Evolutionary conservation across 352 stramenopile genomes (phyloP).

Genomic region (Globisporangium acanthophoron): DNA sequence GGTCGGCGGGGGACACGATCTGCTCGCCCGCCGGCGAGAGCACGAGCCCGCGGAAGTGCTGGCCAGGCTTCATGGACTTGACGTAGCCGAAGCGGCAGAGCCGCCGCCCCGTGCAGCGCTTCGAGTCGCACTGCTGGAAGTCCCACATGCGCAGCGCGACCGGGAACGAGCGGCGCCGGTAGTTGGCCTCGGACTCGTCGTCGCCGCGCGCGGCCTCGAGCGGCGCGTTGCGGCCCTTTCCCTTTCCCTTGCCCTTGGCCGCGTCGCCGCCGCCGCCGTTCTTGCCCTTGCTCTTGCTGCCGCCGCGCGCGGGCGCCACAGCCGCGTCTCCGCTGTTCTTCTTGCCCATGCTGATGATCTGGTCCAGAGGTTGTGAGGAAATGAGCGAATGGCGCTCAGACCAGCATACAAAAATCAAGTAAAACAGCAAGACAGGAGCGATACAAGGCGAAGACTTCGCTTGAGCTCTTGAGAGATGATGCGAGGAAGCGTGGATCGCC

Average conservation of each 20-base stretch:
- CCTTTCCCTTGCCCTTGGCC: constrained; percentile 1
- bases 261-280: not conserved
- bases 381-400: not conserved
- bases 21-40: constrained; percentile 90
- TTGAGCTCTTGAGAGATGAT: no score
- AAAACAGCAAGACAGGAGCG: not conserved
- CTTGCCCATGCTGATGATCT: constrained; percentile 9
- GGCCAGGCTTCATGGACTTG: constrained; percentile 89
- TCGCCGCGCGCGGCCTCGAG: constrained; percentile 23
- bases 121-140: constrained; percentile 94
- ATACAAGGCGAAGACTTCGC: no score
- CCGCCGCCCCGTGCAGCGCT: constrained; percentile 92
- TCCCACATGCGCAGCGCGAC: constrained; percentile 93
- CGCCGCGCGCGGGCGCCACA: constrained; percentile 6
- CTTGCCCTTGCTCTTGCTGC: constrained; percentile 10
- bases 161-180: constrained; percentile 64
- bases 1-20: constrained; percentile 88
- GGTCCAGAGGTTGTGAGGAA: not conserved
- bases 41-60: constrained; percentile 93
- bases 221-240: constrained; percentile 14
- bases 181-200: constrained; percentile 63
- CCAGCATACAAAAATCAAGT: not conserved
- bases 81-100: constrained; percentile 91
- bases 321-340: constrained; percentile 12
- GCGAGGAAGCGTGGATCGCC: no score